These are phyloP conservation scores for Pilasporangium apinafurcum DNA, from an alignment of 352 stramenopile species.

Conservation along the genomic window DNA sequence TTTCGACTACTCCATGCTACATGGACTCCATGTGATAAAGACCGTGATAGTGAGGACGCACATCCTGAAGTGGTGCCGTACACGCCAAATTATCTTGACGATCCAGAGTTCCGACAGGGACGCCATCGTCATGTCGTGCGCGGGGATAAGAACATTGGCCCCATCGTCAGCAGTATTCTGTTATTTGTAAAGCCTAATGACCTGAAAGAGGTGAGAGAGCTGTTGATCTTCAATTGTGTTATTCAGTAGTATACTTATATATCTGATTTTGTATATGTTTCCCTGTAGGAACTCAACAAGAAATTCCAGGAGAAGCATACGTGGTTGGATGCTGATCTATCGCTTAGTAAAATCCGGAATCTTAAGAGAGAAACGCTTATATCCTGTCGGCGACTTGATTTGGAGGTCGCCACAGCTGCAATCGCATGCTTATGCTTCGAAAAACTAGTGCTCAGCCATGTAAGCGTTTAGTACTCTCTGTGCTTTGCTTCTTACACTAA, in stretches of 20 bases:
- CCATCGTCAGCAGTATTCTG: slow-evolving; percentile 92
- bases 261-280: neutral
- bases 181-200: slow-evolving; percentile 94
- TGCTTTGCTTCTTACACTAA: slow-evolving; percentile 36
- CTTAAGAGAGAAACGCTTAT: slow-evolving; percentile 87
- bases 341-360: slow-evolving; percentile 95
- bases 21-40: slow-evolving; percentile 60
- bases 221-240: neutral
- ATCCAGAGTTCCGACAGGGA: slow-evolving; percentile 77
- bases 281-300: slow-evolving; percentile 88
- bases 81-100: slow-evolving; percentile 76
- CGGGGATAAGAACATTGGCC: slow-evolving; percentile 86
- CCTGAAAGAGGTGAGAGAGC: slow-evolving; percentile 77
- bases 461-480: slow-evolving; percentile 14
- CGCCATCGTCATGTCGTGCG: slow-evolving; percentile 77
- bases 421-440: slow-evolving; percentile 97
- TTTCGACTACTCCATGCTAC: slow-evolving; percentile 77
- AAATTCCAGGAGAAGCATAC: slow-evolving; percentile 94
- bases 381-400: slow-evolving; percentile 65
- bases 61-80: slow-evolving; percentile 50
- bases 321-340: slow-evolving; percentile 88
- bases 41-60: slow-evolving; percentile 71
- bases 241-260: neutral
- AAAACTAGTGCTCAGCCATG: slow-evolving; percentile 90
- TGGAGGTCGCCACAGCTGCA: slow-evolving; percentile 93